These are phyloP conservation scores for Boletus pseudopeckii DNA, from an alignment of 768 basidiomycete species.

Conservation along the genomic window DNA sequence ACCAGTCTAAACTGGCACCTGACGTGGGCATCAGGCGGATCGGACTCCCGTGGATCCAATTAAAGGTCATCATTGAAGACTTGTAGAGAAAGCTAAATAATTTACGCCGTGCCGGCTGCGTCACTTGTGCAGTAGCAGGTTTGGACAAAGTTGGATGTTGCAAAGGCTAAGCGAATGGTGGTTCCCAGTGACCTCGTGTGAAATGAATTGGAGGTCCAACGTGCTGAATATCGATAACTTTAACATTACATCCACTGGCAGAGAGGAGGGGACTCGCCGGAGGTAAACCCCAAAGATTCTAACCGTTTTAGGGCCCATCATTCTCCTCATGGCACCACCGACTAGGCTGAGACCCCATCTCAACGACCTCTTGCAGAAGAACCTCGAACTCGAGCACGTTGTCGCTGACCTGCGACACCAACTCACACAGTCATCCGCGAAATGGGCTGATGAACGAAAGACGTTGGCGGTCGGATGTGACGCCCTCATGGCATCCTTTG, in stretches of 20 bases:
- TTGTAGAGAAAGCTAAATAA: background rate
- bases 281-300: background rate
- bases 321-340: constrained; percentile 21
- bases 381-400: constrained; percentile 27
- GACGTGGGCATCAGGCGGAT: background rate
- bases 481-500: constrained; percentile 30
- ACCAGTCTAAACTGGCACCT: background rate
- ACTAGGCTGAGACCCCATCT: constrained; percentile 26
- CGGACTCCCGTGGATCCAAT: background rate
- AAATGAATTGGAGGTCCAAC: constrained; percentile 1
- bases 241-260: background rate
- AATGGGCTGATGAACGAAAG: constrained; percentile 31
- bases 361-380: constrained; percentile 27
- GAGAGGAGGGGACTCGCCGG: background rate
- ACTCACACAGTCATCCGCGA: constrained; percentile 27
- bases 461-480: constrained; percentile 20
- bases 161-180: background rate
- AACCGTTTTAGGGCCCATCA: background rate
- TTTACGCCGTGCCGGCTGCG: background rate
- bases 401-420: constrained; percentile 28
- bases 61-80: background rate
- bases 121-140: background rate
- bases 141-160: background rate
- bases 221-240: background rate
- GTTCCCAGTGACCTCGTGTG: constrained; percentile 16